These are phyloP conservation scores for Echinosophora koreensis DNA, from an alignment of 306 rosid species.

Conservation along the genomic window DNA sequence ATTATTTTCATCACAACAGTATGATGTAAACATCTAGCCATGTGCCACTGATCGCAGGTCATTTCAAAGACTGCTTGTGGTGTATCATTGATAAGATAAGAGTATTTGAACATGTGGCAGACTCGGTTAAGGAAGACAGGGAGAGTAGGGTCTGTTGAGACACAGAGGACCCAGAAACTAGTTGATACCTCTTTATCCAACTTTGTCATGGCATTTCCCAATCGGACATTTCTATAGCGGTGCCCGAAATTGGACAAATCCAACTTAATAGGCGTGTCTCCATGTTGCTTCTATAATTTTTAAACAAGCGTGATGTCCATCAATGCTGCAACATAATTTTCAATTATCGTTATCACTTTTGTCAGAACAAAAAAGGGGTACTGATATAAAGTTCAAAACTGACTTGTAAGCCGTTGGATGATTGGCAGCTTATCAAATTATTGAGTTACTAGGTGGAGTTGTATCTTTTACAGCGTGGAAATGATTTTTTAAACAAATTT, in stretches of 20 bases:
- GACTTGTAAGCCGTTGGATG: background rate
- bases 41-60: constrained; percentile 40
- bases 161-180: constrained; percentile 47
- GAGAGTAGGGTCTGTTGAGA: constrained; percentile 35
- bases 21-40: constrained; percentile 29
- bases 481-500: too few species aligned
- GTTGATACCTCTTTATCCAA: constrained; percentile 46
- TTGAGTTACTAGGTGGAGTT: background rate
- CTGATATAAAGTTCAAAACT: constrained; percentile 16
- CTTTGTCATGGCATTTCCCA: constrained; percentile 34
- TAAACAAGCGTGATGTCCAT: constrained; percentile 3
- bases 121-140: constrained; percentile 18
- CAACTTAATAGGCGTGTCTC: constrained; percentile 44
- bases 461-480: background rate
- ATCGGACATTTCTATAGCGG: constrained; percentile 31
- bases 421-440: background rate
- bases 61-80: constrained; percentile 34
- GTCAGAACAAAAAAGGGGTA: constrained; percentile 27
- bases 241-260: constrained; percentile 40
- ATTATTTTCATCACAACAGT: background rate
- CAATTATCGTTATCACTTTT: constrained; percentile 39
- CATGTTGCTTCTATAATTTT: constrained; percentile 29
- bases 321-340: background rate
- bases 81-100: background rate
- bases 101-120: constrained; percentile 33